Percentiles rank a stretch among this genome's conserved stretches.
Evolutionary conservation across 2,329 filamentous ascomycete species (phyloP).

Genomic region (Penicillium decumbens): DNA sequence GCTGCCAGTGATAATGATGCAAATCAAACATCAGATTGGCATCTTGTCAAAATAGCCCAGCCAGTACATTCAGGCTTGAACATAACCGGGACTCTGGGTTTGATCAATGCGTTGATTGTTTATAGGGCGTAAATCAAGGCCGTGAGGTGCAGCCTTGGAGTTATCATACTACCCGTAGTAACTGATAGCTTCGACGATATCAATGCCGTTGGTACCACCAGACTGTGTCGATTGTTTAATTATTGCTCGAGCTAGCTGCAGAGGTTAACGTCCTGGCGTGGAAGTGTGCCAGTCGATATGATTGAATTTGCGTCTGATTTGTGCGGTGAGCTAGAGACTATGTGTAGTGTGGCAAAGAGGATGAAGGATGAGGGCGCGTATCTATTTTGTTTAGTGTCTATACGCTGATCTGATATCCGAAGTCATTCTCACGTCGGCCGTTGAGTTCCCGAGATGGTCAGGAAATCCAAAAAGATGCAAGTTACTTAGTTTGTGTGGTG

Average conservation of each 20-base stretch:
- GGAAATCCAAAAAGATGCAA: neutral
- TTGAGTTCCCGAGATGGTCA: neutral
- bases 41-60: slow-evolving; percentile 8
- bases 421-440: slow-evolving; percentile 2
- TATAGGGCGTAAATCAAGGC: slow-evolving; percentile 16
- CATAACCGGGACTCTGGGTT: slow-evolving; percentile 21
- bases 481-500: neutral
- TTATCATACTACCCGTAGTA: slow-evolving; percentile 27
- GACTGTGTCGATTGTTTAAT: slow-evolving; percentile 5
- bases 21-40: slow-evolving; percentile 26
- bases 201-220: slow-evolving; percentile 24
- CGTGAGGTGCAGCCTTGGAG: slow-evolving; percentile 15
- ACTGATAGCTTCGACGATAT: slow-evolving; percentile 23
- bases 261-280: no score
- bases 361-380: no score
- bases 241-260: no score
- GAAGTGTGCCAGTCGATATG: no score
- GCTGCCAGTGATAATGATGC: slow-evolving; percentile 26
- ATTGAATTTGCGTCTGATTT: no score
- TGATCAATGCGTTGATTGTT: slow-evolving; percentile 19
- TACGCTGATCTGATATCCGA: slow-evolving; percentile 4
- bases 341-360: no score
- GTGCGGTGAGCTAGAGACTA: no score
- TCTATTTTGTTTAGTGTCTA: no score
- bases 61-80: slow-evolving; percentile 24